Evolutionary conservation across 2,329 filamentous ascomycete species (phyloP).

Genomic region (Trichoderma afroharzianum): DNA sequence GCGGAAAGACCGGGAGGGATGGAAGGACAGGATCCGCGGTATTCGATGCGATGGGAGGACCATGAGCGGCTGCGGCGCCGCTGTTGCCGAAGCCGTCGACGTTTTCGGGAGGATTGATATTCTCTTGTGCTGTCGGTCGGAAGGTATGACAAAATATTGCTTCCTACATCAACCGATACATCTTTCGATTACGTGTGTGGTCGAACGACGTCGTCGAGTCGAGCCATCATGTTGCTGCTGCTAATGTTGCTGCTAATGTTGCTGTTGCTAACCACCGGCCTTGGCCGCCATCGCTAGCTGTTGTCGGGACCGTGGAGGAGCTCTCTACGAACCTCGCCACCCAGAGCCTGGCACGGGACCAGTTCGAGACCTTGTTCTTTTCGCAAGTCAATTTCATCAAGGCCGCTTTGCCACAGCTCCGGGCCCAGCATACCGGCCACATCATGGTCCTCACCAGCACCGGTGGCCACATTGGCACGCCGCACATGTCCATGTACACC

Average conservation of each 20-base stretch:
- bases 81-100: conserved; percentile 80
- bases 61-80: conserved; percentile 73
- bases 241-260: too few relatives aligned
- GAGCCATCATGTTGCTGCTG: background rate
- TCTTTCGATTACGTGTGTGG: background rate
- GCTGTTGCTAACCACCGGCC: background rate
- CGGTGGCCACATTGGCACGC: conserved; percentile 88
- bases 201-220: background rate
- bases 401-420: conserved; percentile 74
- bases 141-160: conserved; percentile 53
- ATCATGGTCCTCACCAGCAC: conserved; percentile 87
- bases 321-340: conserved; percentile 69
- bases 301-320: conserved; percentile 90
- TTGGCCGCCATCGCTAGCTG: conserved; percentile 48
- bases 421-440: conserved; percentile 78
- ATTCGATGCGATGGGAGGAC: conserved; percentile 61
- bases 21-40: conserved; percentile 71
- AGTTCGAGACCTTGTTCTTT: conserved; percentile 95
- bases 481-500: conserved; percentile 85
- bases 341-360: conserved; percentile 76
- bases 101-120: conserved; percentile 87
- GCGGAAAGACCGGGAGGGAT: conserved; percentile 66
- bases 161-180: background rate
- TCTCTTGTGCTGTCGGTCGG: conserved; percentile 81
- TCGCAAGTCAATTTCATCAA: conserved; percentile 96